Base-by-base conservation (phyloP, 1,284 basidiomycete genomes). In the Moesziomyces globuligerus region DNA sequence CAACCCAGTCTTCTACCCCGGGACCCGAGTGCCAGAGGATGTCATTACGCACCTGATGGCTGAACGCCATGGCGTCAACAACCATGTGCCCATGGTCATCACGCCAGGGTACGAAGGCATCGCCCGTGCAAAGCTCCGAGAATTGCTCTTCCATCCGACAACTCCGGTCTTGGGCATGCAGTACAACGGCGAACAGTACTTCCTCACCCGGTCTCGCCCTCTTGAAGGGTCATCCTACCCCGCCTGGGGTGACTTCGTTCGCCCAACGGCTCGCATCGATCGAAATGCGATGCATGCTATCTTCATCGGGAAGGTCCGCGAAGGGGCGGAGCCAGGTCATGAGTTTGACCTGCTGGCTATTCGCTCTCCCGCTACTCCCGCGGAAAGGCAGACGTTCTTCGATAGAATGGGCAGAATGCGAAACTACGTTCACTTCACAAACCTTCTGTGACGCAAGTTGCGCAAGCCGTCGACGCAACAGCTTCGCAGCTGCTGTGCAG, bases 31-130 rank as follows among this genome's bases (percentile, higher is more conserved):
- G 4, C 57, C 57, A 4, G 8, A 13, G 18, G 26, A 20, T 1
- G 50, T 60, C 4, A 52, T 60, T 45, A 20, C 15, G 1, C 29
- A 40, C 17, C 24, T 60, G 8, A 15, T 60, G 11, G 13, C 38
- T 4, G 41, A 60, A 10, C 44, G 26, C 7, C 45, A 52, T 17
- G 39, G 45, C n/a, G 20, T 59, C 13, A 8, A 32, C n/a, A 4
- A 48, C 3, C 48, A 57, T 23, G 20, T 43, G 0, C 24, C 36
- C 1, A 1, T 37, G 6, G 5, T 1, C 0, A 4, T 23, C 7
- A 10, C 17, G 15, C 15, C 3, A 4, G 15, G 32, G 15, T 7
- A 34, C 15, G 32, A 15, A n/a, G 13, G 13, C 3, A 34, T 1
- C 15, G 15, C 17, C 6, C 17, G 17, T 13, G 15, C 18, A 7